Conservation (phyloP, 352 stramenopile genomes). For the Phytophthora rubi region DNA sequence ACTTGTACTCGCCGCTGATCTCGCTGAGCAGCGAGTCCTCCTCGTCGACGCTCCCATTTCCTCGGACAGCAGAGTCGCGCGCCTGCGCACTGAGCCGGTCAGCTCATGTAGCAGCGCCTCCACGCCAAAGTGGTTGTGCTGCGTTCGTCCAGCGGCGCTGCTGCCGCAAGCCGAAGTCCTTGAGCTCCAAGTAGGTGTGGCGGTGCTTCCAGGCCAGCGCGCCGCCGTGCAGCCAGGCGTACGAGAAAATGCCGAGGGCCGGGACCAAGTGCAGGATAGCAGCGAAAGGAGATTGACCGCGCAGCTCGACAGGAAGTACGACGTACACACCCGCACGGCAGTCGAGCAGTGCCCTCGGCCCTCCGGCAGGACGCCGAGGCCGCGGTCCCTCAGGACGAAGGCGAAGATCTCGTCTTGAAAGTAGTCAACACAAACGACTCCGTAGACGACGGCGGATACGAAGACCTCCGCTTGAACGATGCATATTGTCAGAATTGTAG, state of each 20-base stretch:
- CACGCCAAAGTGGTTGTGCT: conserved; percentile 57
- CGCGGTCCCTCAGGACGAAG: conserved; percentile 41
- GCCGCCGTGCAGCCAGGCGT: conserved; percentile 55
- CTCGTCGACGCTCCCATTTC: conserved; percentile 20
- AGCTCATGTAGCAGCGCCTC: conserved; percentile 35
- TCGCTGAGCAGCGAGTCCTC: conserved; percentile 1
- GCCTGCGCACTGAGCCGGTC: no score
- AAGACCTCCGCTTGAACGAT: conserved; percentile 56
- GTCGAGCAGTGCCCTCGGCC: conserved; percentile 33
- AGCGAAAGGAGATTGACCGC: conserved; percentile 46
- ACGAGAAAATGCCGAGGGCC: conserved; percentile 47
- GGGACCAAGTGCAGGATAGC: conserved; percentile 56
- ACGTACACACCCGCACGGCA: conserved; percentile 40
- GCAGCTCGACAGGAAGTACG: conserved; percentile 41
- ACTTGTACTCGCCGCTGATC: no score
- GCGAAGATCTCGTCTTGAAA: conserved; percentile 55
- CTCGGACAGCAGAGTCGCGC: conserved; percentile 46
- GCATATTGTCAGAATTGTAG: conserved; percentile 50
- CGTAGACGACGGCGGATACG: conserved; percentile 53
- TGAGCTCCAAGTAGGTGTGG: conserved; percentile 63
- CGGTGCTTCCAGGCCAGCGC: conserved; percentile 59
- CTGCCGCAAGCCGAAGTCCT: conserved; percentile 37
- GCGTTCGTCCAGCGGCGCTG: conserved; percentile 46
- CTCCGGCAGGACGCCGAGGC: conserved; percentile 33
- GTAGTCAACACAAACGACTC: conserved; percentile 43